Base-by-base conservation (phyloP, 495 filamentous ascomycete genomes). In the Lepraria neglecta region DNA sequence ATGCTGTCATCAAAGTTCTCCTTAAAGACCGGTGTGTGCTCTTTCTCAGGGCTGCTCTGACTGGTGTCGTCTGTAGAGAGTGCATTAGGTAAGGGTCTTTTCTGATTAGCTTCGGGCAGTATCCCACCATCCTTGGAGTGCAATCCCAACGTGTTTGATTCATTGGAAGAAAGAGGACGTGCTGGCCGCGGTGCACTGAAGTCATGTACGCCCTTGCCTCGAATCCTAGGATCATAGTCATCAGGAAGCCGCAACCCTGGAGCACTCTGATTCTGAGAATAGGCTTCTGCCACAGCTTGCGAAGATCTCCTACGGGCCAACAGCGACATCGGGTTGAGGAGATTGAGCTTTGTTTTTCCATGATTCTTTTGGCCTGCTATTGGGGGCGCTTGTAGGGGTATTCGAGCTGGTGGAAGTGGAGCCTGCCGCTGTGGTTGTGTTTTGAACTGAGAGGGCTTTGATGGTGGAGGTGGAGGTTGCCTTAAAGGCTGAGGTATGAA, bases 121-220 rank as follows among this genome's bases (percentile, higher is more conserved):
- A 42, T 33, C 35, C 44, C 12, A 15, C 35, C 21, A 44, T 53
- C 48, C 27, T 60, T 68, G 33, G 4, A 62, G 62, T 15, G 68
- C 14, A 21, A 19, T 21, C 27, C 27, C 19, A 31, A 42, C 21
- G n/a, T 24, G 40, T 24, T 7, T 1, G 58, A 42, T 60, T 54
- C 60, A 14, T 44, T 70, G 60, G 59, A 57, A 14, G 78, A 81
- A 31, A 82, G 62, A 60, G 80, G 76, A 50, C 82, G 76, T 54
- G 80, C 82, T n/a, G 82, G 79, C 42, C 90, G 77, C 11, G 91
- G 91, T 1, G 86, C 89, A 65, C 88, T 92, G 64, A 97, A 97
- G 71, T 97, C 91, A 72, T 97, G 91, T 9, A 97, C 83, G 38
- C 85, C 81, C 11, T 86, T 92, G 31, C 91, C 91, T 46, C 83